Base-by-base conservation (phyloP, 1,284 basidiomycete genomes). In the Cutaneotrichosporon sp. region DNA sequence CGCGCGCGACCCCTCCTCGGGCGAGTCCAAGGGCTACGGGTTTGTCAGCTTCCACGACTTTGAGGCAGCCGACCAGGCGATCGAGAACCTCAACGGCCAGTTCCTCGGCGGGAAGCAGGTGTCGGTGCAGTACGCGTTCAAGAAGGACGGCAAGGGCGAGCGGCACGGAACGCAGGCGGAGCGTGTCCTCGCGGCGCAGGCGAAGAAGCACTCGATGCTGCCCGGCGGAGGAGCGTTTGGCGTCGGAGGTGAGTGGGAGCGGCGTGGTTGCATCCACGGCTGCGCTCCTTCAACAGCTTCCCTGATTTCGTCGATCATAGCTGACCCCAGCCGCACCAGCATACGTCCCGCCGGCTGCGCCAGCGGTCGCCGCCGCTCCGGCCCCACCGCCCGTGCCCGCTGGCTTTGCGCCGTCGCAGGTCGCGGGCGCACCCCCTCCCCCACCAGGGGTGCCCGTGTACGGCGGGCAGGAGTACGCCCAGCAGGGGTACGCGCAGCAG, bases 51-150 rank as follows among this genome's bases (percentile, higher is more conserved):
- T 93, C 79, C 95, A 95, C 67, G 92, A 95, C 73, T 99, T 99
- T 78, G 95, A 99, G 75, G 87, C 95, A 7, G 92, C 95, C 20
- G 97, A 99, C 79, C 91, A 92, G 18, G 95, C 97, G 5, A 87
- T 97, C 63, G 95, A 98, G 79, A 87, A 92, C 22, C 95, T 99
- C 92, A 95, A 97, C 72, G 87, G 88, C 52, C 95, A 99, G 74
- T 97, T 93, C 85, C 84, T 99, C 51, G 94, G 95, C 88, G 98
- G 98, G 83, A 97, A 97, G 80, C 90, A 94, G 62, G 91, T 98
- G 75, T 89, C 89, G 18, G 94, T 97, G 16, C 92, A 95, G 78
- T 98, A 97, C 76, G 95, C 95, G 4, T 95, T 97, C 85, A 98
- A 98, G 80, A 98, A 98, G 82, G 97, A 99, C 72, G 92, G 92